Evolutionary conservation across 352 stramenopile species (phyloP).

Genomic region (Hyaloperonospora brassicae): DNA sequence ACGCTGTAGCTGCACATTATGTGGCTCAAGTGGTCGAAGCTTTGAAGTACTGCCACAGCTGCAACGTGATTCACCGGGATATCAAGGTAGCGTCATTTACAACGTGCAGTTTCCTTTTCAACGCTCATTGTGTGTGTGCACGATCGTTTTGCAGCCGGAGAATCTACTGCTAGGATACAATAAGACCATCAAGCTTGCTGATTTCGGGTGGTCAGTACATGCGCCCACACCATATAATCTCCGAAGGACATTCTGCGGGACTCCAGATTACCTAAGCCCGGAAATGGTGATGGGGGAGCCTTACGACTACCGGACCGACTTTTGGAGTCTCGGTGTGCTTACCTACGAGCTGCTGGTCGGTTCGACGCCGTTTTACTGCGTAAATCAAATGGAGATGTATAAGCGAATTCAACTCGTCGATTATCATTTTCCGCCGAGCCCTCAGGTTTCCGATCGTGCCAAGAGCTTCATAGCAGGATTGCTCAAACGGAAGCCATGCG

Average conservation of each 20-base stretch:
- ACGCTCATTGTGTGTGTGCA: slow-evolving; percentile 1
- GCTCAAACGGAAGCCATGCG: slow-evolving; percentile 42
- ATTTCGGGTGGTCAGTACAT: slow-evolving; percentile 84
- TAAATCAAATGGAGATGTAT: slow-evolving; percentile 80
- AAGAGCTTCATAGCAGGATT: slow-evolving; percentile 59
- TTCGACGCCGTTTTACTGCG: slow-evolving; percentile 66
- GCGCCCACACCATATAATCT: slow-evolving; percentile 48
- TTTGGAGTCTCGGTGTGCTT: slow-evolving; percentile 80
- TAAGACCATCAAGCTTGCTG: slow-evolving; percentile 75
- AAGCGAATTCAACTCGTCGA: slow-evolving; percentile 57
- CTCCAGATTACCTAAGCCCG: slow-evolving; percentile 78
- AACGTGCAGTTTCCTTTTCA: neutral
- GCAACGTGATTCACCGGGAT: slow-evolving; percentile 79
- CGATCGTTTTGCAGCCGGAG: slow-evolving; percentile 42
- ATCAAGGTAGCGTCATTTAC: slow-evolving; percentile 60
- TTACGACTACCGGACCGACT: slow-evolving; percentile 64
- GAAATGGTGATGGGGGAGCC: slow-evolving; percentile 64
- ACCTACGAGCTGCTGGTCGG: slow-evolving; percentile 77
- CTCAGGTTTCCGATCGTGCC: slow-evolving; percentile 40
- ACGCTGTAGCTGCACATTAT: slow-evolving; percentile 53
- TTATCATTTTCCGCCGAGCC: slow-evolving; percentile 47
- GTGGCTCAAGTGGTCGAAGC: slow-evolving; percentile 73
- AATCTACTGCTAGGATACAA: slow-evolving; percentile 75
- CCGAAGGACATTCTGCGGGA: slow-evolving; percentile 76
- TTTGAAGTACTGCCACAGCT: slow-evolving; percentile 68